Conservation (phyloP, 2,329 filamentous ascomycete genomes). For the Ophiostoma ips region DNA sequence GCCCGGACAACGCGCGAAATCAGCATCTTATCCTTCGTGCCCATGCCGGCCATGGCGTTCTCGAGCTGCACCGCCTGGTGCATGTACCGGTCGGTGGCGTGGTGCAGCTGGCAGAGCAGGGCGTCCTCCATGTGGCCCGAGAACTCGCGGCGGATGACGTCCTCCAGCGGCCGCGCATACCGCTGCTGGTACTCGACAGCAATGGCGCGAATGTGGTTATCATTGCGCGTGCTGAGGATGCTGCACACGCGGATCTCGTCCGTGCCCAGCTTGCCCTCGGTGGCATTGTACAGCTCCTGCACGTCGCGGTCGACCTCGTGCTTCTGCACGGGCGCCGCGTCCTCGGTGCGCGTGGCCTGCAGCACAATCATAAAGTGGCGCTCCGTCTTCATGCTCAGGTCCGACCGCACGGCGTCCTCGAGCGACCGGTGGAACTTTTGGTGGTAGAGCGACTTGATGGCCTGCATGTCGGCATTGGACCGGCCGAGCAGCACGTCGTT, state of each 20-base stretch:
- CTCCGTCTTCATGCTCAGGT: conserved; percentile 77
- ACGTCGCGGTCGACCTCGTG: conserved; percentile 64
- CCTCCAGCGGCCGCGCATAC: conserved; percentile 56
- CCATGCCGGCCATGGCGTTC: conserved; percentile 70
- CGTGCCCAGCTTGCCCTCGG: conserved; percentile 57
- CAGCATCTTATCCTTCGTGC: conserved; percentile 74
- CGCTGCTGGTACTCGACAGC: conserved; percentile 56
- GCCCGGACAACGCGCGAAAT: conserved; percentile 62
- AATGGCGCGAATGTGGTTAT: conserved; percentile 75
- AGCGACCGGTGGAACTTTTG: conserved; percentile 51
- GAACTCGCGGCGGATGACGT: conserved; percentile 69
- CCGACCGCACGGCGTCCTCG: conserved; percentile 58
- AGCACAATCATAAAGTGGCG: conserved; percentile 74
- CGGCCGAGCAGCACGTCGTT: conserved; percentile 76
- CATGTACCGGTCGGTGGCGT: conserved; percentile 67
- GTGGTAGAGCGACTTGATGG: conserved; percentile 71
- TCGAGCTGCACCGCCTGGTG: conserved; percentile 75
- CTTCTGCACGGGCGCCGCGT: conserved; percentile 58
- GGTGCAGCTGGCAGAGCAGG: conserved; percentile 62
- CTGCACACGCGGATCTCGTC: conserved; percentile 67
- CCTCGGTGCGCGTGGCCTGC: conserved; percentile 60
- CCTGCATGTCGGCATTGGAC: conserved; percentile 74
- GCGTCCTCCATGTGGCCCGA: conserved; percentile 86
- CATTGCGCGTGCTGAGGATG: conserved; percentile 61
- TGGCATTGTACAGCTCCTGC: conserved; percentile 61